Evolutionary conservation across 2,329 filamentous ascomycete genomes (phyloP), one percentile per base, ranked within the genome.

Genomic region (Colletotrichum camelliae): DNA sequence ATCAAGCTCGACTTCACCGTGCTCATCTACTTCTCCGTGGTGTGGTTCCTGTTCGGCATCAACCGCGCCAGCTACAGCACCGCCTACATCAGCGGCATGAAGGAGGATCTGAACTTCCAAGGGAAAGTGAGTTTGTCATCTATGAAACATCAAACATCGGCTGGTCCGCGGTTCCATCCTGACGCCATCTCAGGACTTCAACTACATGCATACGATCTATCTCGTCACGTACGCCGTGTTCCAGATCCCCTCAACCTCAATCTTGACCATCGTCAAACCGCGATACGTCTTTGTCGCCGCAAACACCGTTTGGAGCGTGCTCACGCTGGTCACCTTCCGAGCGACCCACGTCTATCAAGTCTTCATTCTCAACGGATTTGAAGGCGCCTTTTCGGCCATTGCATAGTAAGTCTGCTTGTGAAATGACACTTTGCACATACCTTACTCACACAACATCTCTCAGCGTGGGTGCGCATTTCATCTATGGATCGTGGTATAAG

Each of bases 11-110:
- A 87, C 74, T 80, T 83, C 60, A 87, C 85, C 0, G 80, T 87
- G 8, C 81, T 87, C 24, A 83, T 84, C 1, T 88, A 88, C 75
- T 87, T 88, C 76, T 86, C 85, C 0, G 78, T 87, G 15, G 84
- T 88, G n/a, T 88, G 86, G 86, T 88, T 88, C 67, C 80, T 88
- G 5, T 88, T 88, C 71, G 86, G 86, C 33, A 82, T 88, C 65
- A 87, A 86, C 7, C 82, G 86, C 13, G 82, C 86, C 33, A 86
- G 84, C 77, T 88, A 88, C 75, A 83, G 79, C 37, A 86, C 84
- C 1, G 85, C 85, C 5, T 86, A 86, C 77, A 86, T 86, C 71
- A 86, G 84, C 67, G 84, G 85, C 24, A 86, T 86, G 85, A 81
- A 82, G 48, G 83, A 84, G 37, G 84, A 83, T 1, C 73, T 86